A percentile compares a stretch with the other conserved stretches of the same genome.
Evolutionary conservation across 192 early-diverging fungal genomes (phyloP).

Genomic region (Coemansia sp.): DNA sequence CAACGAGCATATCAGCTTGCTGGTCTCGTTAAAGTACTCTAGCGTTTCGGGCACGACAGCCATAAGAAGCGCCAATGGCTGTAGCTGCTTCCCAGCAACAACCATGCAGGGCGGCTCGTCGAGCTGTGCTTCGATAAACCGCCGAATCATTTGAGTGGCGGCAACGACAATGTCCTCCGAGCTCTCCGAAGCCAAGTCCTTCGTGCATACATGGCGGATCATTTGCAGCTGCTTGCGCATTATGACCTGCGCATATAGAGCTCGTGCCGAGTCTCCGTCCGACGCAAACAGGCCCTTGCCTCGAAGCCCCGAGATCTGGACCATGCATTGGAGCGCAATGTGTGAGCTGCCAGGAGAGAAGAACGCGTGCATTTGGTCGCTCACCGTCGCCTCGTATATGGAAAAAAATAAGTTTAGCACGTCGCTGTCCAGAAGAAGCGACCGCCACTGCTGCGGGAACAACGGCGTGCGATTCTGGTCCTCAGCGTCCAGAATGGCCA

Average conservation of each 20-base stretch:
- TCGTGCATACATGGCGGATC: slow-evolving; percentile 45
- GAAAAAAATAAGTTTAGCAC: slow-evolving; percentile 45
- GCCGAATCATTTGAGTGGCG: slow-evolving; percentile 49
- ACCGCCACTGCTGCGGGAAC: slow-evolving; percentile 37
- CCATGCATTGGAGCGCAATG: slow-evolving; percentile 44
- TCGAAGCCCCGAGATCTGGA: slow-evolving; percentile 45
- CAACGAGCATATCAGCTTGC: slow-evolving; percentile 45
- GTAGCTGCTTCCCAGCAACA: slow-evolving; percentile 20
- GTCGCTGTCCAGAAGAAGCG: slow-evolving; percentile 38
- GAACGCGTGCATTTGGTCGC: slow-evolving; percentile 46
- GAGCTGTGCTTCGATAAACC: slow-evolving; percentile 49
- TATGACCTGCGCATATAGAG: slow-evolving; percentile 32
- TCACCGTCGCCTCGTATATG: slow-evolving; percentile 40
- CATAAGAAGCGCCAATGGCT: slow-evolving; percentile 34
- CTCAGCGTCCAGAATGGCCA: slow-evolving; percentile 23
- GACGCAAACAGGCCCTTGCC: slow-evolving; percentile 37
- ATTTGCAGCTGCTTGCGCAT: slow-evolving; percentile 44
- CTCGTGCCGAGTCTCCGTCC: slow-evolving; percentile 29
- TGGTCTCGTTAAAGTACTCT: slow-evolving; percentile 48
- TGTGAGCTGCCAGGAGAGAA: slow-evolving; percentile 51
- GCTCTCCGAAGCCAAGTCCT: slow-evolving; percentile 34
- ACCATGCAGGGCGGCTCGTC: slow-evolving; percentile 26
- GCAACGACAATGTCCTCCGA: slow-evolving; percentile 45
- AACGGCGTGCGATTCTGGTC: slow-evolving; percentile 34
- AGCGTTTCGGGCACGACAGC: slow-evolving; percentile 36